phyloP scores from a whole-genome alignment of 1,284 basidiomycete genomes.

The Ustilago nuda region DNA sequence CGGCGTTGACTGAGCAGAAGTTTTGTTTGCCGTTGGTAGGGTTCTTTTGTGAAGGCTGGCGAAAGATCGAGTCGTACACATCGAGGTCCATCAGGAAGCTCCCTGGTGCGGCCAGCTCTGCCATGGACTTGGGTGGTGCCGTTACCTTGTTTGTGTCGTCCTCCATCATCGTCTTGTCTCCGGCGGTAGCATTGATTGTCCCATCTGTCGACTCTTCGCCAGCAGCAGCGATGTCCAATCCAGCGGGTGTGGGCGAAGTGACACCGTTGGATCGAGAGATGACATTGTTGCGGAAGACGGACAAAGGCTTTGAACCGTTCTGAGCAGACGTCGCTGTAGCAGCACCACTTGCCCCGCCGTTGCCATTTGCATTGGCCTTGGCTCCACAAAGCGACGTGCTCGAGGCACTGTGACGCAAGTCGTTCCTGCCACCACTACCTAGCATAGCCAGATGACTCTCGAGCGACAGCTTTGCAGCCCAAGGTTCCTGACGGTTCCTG shows the following conservation, averaged over 20 bases:
- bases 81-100: slow-evolving; percentile 55
- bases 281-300: slow-evolving; percentile 27
- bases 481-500: slow-evolving; percentile 24
- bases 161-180: slow-evolving; percentile 11
- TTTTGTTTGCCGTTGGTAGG: slow-evolving; percentile 1
- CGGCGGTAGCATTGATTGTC: slow-evolving; percentile 3
- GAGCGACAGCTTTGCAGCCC: slow-evolving; percentile 25
- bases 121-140: slow-evolving; percentile 5
- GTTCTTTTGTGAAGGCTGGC: slow-evolving; percentile 20
- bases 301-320: slow-evolving; percentile 5
- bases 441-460: slow-evolving; percentile 27
- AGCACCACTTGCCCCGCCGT: slow-evolving; percentile 19
- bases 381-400: slow-evolving; percentile 28
- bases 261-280: slow-evolving; percentile 15
- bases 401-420: slow-evolving; percentile 19
- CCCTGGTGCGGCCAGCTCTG: slow-evolving; percentile 25
- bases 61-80: slow-evolving; percentile 47
- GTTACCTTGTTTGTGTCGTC: neutral
- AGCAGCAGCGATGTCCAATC: slow-evolving; percentile 29
- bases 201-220: slow-evolving; percentile 12
- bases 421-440: neutral
- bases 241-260: slow-evolving; percentile 10
- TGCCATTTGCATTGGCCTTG: slow-evolving; percentile 11
- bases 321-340: slow-evolving; percentile 7
- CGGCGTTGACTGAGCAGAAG: slow-evolving; percentile 2